A percentile compares a stretch with the other conserved stretches of the same genome.
These are phyloP conservation scores for Powellomyces hirtus DNA, from an alignment of 192 early-diverging fungal genomes.

Conservation along the genomic window DNA sequence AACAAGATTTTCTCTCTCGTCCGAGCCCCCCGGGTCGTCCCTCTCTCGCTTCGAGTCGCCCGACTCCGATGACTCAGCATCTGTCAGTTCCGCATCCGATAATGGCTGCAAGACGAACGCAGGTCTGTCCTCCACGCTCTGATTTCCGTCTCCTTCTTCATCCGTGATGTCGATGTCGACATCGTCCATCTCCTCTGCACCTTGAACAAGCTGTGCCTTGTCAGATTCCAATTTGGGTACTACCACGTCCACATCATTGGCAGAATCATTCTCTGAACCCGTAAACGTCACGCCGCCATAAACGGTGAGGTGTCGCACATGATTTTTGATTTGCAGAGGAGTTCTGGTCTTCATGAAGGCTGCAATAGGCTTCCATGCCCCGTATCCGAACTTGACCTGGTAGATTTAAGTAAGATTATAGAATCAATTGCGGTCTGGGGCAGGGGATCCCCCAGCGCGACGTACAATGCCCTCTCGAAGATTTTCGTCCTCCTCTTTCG, in stretches of 20 bases:
- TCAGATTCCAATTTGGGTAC: not conserved
- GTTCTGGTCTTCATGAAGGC: conserved; percentile 51
- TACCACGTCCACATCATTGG: not conserved
- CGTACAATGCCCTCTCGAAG: conserved; percentile 46
- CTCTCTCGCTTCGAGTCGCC: not conserved
- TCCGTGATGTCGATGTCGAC: conserved; percentile 22
- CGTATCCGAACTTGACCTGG: conserved; percentile 49
- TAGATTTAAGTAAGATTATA: not conserved
- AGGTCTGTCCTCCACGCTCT: not conserved
- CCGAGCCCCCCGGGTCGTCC: not conserved
- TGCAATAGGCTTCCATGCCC: conserved; percentile 57
- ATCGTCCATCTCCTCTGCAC: not conserved
- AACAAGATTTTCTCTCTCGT: too few species aligned
- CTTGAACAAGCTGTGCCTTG: not conserved
- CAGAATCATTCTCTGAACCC: conserved; percentile 16
- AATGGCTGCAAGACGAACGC: not conserved
- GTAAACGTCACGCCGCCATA: conserved; percentile 36
- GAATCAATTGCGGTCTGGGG: not conserved
- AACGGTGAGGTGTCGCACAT: conserved; percentile 50
- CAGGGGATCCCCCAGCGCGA: not conserved
- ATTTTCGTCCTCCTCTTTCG: conserved; percentile 51
- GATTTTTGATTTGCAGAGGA: conserved; percentile 62
- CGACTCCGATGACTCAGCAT: not conserved
- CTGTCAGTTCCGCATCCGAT: not conserved
- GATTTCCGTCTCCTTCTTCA: conserved; percentile 25